Percentiles rank a stretch among this genome's conserved stretches.
Conservation (phyloP, 2,329 filamentous ascomycete species). For the Scedosporium boydii region DNA sequence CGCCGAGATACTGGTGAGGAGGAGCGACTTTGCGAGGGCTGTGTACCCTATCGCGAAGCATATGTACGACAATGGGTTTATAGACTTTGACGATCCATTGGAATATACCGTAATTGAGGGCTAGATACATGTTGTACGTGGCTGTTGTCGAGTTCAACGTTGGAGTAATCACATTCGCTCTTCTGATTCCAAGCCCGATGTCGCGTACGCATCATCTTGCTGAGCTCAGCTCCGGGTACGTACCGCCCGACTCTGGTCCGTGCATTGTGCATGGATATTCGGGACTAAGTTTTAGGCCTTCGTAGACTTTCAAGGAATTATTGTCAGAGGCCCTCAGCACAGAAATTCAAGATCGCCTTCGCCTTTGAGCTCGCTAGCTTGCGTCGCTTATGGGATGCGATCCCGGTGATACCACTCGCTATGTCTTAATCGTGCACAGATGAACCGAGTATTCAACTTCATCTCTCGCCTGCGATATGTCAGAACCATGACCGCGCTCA, state of each 20-base stretch:
- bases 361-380: not conserved
- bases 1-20: constrained; percentile 13
- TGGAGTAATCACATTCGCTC: no score
- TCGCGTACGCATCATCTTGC: no score
- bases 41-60: constrained; percentile 13
- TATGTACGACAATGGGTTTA: constrained; percentile 11
- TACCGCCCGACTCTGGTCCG: no score
- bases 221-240: no score
- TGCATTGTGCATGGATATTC: no score
- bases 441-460: not conserved
- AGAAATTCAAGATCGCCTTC: no score
- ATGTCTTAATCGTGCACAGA: not conserved
- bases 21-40: constrained; percentile 16
- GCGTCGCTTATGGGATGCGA: not conserved
- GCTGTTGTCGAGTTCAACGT: no score
- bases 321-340: no score
- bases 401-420: not conserved
- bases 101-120: not conserved
- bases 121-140: no score
- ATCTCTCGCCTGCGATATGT: not conserved
- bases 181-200: no score
- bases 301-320: no score
- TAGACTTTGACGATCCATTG: constrained; percentile 9
- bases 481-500: constrained; percentile 12
- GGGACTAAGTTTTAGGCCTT: no score